Evolutionary conservation across 2,329 filamentous ascomycete genomes (phyloP).

Genomic region (Aspergillus spinulosporus): DNA sequence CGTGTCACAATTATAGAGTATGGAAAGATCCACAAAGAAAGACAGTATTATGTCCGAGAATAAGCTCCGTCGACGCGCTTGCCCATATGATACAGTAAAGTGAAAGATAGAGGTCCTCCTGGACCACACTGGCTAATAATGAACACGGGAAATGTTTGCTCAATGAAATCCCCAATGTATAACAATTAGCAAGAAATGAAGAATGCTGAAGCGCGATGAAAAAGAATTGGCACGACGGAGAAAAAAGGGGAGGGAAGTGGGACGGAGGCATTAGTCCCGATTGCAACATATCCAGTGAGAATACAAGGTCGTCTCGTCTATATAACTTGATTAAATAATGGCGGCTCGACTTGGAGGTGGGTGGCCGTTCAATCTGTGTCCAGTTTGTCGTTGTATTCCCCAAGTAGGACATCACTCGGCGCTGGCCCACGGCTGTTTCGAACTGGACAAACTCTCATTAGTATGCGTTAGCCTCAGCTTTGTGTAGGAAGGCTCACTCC

Average conservation of each 20-base stretch:
- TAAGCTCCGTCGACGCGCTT: slow-evolving; percentile 17
- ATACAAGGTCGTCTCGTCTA: slow-evolving; percentile 21
- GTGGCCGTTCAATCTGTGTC: slow-evolving; percentile 55
- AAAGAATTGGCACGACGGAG: not conserved
- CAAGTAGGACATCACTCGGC: slow-evolving; percentile 71
- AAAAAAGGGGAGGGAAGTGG: slow-evolving; percentile 4
- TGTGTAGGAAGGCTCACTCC: slow-evolving; percentile 56
- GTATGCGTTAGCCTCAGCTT: slow-evolving; percentile 10
- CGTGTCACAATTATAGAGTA: not conserved
- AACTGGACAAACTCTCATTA: slow-evolving; percentile 38
- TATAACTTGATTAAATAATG: slow-evolving; percentile 6
- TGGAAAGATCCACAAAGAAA: slow-evolving; percentile 1
- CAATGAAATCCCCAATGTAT: not conserved
- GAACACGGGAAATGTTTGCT: not conserved
- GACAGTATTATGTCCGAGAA: slow-evolving; percentile 6
- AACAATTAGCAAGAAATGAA: slow-evolving; percentile 1
- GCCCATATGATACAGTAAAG: slow-evolving; percentile 20
- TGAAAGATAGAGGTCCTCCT: not conserved
- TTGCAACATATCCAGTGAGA: slow-evolving; percentile 20
- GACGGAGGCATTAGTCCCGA: slow-evolving; percentile 8
- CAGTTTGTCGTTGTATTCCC: slow-evolving; percentile 68
- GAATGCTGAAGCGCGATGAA: slow-evolving; percentile 2
- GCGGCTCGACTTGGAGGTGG: slow-evolving; percentile 1
- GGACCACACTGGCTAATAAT: not conserved
- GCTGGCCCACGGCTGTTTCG: slow-evolving; percentile 57